Evolutionary conservation across 768 basidiomycete genomes (phyloP), one percentile per base, ranked within the genome.

Genomic region (Panus rudis): DNA sequence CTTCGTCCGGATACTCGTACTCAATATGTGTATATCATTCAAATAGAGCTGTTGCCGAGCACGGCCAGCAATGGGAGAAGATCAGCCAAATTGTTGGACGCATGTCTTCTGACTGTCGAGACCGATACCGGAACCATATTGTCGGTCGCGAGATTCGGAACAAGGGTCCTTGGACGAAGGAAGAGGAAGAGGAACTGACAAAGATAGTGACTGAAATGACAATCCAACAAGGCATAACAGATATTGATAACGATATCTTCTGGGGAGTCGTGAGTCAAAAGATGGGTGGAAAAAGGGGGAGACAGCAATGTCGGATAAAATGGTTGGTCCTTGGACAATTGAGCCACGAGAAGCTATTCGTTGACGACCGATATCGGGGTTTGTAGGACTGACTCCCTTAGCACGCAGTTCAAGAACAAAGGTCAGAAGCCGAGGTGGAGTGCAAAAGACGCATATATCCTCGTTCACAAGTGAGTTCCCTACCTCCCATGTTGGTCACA

Each of bases 271-370:
- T 92, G 28, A 81, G 80, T 48, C 73, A 81, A 38, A 70, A 73
- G 35, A 91, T 92, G 89, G 84, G 79, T 28, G 76, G 79, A 19
- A 81, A 62, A 37, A 74, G 89, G 38, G 79, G 81, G 26, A 71
- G 88, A 50, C 84, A 89, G 53, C 89, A 92, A 59, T 91, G 89
- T 66, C 73, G 89, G 37, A 85, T 84, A 33, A 92, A 92, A 74
- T 92, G 89, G 87, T 86, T 46, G 42, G 62, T 34, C 5, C 22
- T 35, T 20, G 7, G 6, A 20, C 33, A 7, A 35, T 35, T 35
- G 8, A 8, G 7, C n/a, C n/a, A n/a, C n/a, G n/a, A n/a, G n/a
- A n/a, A n/a, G n/a, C n/a, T n/a, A n/a, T n/a, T n/a, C n/a, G n/a
- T 6, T 37, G 13, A 27, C 39, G 25, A 32, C 31, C 23, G 35